Conservation (phyloP, 179 eudicot genomes). For the Silene noctiflora region DNA sequence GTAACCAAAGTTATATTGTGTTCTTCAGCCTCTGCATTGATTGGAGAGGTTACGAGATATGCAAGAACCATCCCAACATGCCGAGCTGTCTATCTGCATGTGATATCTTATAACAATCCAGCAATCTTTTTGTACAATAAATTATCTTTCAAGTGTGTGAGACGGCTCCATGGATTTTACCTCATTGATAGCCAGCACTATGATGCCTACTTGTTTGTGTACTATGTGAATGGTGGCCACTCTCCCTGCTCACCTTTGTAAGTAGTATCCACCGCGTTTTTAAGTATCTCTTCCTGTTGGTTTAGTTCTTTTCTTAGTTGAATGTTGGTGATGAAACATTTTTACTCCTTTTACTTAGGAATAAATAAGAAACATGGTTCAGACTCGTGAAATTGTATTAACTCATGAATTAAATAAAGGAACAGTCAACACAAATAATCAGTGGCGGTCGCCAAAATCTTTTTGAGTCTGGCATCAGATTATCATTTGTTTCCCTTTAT, state of each 20-base stretch:
- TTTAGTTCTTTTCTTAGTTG: neutral
- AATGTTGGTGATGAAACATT: neutral
- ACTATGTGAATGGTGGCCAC: constrained; percentile 86
- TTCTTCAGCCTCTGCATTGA: constrained; percentile 69
- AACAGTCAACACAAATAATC: too few species aligned
- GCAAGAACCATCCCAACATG: constrained; percentile 67
- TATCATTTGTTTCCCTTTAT: too few species aligned
- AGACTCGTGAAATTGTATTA: too few species aligned
- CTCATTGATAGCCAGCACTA: constrained; percentile 71
- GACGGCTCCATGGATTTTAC: constrained; percentile 75
- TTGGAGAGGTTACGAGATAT: constrained; percentile 78
- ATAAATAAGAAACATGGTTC: neutral
- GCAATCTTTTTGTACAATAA: constrained; percentile 87
- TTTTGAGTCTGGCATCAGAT: too few species aligned
- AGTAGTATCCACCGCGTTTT: constrained; percentile 32
- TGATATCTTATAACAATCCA: constrained; percentile 80
- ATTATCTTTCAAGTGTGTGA: constrained; percentile 78
- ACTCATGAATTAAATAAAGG: too few species aligned
- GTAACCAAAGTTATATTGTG: constrained; percentile 7
- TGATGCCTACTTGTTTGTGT: constrained; percentile 86
- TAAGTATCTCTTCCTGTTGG: constrained; percentile 12
- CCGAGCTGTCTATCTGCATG: constrained; percentile 86
- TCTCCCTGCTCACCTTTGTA: constrained; percentile 97
- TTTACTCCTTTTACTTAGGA: neutral
- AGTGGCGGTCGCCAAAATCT: too few species aligned